Percentiles rank a stretch among this genome's conserved stretches.
Conservation (phyloP, 805 yeast genomes). For the Candida gorgasii region DNA sequence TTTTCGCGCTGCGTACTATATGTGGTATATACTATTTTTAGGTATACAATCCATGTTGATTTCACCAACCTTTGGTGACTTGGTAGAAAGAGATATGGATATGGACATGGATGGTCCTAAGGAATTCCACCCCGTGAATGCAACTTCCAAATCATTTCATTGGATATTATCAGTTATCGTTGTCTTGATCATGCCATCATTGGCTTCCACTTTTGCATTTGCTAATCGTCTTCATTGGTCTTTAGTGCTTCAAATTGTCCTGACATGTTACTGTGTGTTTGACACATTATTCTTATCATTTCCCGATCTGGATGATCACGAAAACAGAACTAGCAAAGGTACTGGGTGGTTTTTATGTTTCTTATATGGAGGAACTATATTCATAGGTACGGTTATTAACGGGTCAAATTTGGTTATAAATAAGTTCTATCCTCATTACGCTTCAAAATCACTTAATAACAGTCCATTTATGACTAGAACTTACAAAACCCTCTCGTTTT, state of each 20-base stretch:
- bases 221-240: conserved; percentile 52
- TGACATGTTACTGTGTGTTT: conserved; percentile 51
- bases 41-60: neutral
- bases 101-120: conserved; percentile 28
- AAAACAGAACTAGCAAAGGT: conserved; percentile 66
- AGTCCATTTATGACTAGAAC: conserved; percentile 3
- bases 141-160: conserved; percentile 59
- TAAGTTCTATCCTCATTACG: conserved; percentile 34
- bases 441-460: conserved; percentile 16
- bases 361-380: conserved; percentile 47
- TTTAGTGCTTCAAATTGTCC: conserved; percentile 45
- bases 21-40: neutral
- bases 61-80: neutral
- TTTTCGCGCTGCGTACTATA: neutral
- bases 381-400: conserved; percentile 55
- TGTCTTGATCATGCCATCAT: conserved; percentile 55
- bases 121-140: conserved; percentile 47
- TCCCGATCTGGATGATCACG: conserved; percentile 66
- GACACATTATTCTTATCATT: conserved; percentile 62
- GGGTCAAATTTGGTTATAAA: conserved; percentile 49
- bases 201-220: conserved; percentile 54
- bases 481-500: conserved; percentile 48
- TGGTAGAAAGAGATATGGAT: conserved; percentile 7
- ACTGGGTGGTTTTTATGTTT: conserved; percentile 63
- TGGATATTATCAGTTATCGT: conserved; percentile 56